These are phyloP conservation scores for Exophiala phaeomuriformis DNA, from an alignment of 2,329 filamentous ascomycete species.

Conservation along the genomic window DNA sequence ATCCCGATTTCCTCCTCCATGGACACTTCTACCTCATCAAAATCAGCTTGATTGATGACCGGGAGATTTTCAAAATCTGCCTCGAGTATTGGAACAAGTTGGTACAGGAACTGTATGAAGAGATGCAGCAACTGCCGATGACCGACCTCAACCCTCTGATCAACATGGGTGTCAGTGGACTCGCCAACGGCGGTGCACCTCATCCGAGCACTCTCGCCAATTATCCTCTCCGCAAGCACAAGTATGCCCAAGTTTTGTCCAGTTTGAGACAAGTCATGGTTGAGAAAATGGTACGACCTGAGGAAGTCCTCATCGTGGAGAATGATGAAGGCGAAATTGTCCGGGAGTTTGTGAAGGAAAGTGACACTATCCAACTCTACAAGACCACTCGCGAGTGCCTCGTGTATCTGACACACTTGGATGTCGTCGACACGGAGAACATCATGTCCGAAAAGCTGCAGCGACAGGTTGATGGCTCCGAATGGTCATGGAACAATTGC, in stretches of 20 bases:
- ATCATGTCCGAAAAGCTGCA: slow-evolving; percentile 99
- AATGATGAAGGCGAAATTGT: slow-evolving; percentile 99
- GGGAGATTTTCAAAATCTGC: slow-evolving; percentile 99
- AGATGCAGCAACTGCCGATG: slow-evolving; percentile 94
- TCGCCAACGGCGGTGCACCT: slow-evolving; percentile 73
- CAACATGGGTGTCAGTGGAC: slow-evolving; percentile 62
- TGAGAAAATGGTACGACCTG: slow-evolving; percentile 97
- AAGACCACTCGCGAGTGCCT: slow-evolving; percentile 97
- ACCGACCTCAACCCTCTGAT: slow-evolving; percentile 87
- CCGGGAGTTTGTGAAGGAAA: slow-evolving; percentile 98
- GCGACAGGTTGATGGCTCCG: slow-evolving; percentile 85
- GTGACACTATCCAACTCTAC: slow-evolving; percentile 97
- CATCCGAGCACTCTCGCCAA: slow-evolving; percentile 79
- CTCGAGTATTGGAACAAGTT: slow-evolving; percentile 99
- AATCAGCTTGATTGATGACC: slow-evolving; percentile 96
- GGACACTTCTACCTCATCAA: slow-evolving; percentile 97
- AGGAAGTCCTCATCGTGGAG: slow-evolving; percentile 98
- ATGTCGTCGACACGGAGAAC: slow-evolving; percentile 92
- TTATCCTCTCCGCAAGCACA: slow-evolving; percentile 94
- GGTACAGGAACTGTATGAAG: slow-evolving; percentile 95
- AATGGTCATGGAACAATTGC: slow-evolving; percentile 99
- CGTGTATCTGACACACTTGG: slow-evolving; percentile 93
- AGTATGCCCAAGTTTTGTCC: slow-evolving; percentile 88
- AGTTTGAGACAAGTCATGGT: slow-evolving; percentile 98
- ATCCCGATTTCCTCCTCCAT: slow-evolving; percentile 88